Base-by-base conservation (phyloP, 2,329 filamentous ascomycete genomes). In the Hysterium pulicare region DNA sequence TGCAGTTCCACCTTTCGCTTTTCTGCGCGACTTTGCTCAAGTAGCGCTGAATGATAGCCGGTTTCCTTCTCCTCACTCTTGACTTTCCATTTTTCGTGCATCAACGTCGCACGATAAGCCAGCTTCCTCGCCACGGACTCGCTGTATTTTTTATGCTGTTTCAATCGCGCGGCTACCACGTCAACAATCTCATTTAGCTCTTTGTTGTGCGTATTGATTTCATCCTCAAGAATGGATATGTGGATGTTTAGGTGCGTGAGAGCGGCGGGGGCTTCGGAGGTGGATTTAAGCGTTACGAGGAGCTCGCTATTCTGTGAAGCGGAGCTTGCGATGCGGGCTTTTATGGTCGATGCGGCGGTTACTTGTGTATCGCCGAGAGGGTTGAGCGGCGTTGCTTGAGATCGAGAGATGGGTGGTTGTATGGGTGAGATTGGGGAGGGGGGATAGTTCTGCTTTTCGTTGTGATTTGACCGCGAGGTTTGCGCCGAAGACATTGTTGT, bases 11-110 rank as follows among this genome's bases (percentile, higher is more conserved):
- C n/a, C n/a, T 7, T 13, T n/a, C 26, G 17, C 7, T 16, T 21
- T 31, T 40, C 17, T 3, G 26, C 30, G 11, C 20, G 21, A 9
- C 5, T 15, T 16, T 17, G 15, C 11, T 8, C 38, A 22, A 31
- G 10, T 3, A 40, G 13, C 16, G 23, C 26, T 17, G 6, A 23
- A 2, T n/a, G 20, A 16, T 40, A 40, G 6, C 19, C 23, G 16
- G 16, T 17, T 17, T 40, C 38, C 10, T n/a, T 26, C 15, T n/a
- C 13, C 13, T 10, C 5, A 5, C 24, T n/a, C 26, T 52, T 40
- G 4, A 28, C 33, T 6, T 8, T 23, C 15, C 38, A 44, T 32
- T 34, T 24, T 11, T 41, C 8, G 8, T 34, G 35, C 35, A 26
- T 38, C 15, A 15, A 16, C 8, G 34, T 34, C 20, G 42, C 7